A percentile compares a stretch with the other conserved stretches of the same genome.
These are phyloP conservation scores for Tylopilus sp. DNA, from an alignment of 768 basidiomycete genomes.

Conservation along the genomic window DNA sequence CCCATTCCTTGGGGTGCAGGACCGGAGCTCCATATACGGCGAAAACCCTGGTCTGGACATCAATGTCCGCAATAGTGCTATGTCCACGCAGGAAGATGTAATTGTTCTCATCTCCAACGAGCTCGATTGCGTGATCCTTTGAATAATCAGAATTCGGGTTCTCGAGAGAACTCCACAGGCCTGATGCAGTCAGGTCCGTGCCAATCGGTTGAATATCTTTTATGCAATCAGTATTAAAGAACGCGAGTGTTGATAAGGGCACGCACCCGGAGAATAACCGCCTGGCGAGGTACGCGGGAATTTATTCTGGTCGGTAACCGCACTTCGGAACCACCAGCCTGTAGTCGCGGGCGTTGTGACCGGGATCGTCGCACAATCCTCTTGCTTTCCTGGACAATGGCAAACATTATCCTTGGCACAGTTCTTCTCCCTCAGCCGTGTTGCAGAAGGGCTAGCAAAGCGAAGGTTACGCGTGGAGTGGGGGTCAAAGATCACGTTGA, in stretches of 20 bases:
- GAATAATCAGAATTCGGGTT: conserved; percentile 3
- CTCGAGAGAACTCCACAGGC: not conserved
- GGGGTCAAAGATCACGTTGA: conserved; percentile 11
- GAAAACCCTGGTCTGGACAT: conserved; percentile 5
- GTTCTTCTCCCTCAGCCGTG: not conserved
- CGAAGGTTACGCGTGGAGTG: conserved; percentile 12
- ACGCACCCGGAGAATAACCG: conserved; percentile 1
- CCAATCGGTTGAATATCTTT: conserved; percentile 9
- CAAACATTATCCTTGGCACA: not conserved
- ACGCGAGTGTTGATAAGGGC: not conserved
- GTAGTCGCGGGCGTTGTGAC: conserved; percentile 8
- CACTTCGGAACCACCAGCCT: conserved; percentile 9
- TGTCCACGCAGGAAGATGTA: conserved; percentile 12
- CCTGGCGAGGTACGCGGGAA: conserved; percentile 1
- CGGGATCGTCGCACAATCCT: not conserved
- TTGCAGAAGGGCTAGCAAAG: conserved; percentile 7
- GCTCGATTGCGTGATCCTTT: not conserved
- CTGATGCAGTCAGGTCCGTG: not conserved
- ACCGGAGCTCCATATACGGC: not conserved
- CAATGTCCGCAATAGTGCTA: conserved; percentile 7
- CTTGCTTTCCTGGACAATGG: not conserved
- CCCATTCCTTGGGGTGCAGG: not conserved
- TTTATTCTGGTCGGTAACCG: not conserved
- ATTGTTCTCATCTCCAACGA: conserved; percentile 3
- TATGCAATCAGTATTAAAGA: not conserved